These are phyloP conservation scores for Citrus australasica DNA, from an alignment of 345 rosid species.

Conservation along the genomic window DNA sequence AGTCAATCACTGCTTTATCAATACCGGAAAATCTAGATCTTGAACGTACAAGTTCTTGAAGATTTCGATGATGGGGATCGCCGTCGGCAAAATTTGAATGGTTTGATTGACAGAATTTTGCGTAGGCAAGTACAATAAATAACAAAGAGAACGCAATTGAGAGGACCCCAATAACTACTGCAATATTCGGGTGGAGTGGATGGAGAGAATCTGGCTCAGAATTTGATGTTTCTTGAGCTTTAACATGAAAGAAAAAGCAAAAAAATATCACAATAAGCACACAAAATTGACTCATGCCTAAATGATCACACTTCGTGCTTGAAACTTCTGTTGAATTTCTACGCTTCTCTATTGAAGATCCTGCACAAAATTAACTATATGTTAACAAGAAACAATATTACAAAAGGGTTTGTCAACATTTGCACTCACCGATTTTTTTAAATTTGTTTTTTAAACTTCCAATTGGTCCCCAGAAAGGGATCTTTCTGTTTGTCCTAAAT, in stretches of 20 bases:
- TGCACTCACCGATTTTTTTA: background rate
- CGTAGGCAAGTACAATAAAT: constrained; percentile 32
- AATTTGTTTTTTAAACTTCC: background rate
- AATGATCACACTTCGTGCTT: background rate
- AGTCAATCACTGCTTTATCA: constrained; percentile 30
- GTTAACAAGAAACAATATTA: background rate
- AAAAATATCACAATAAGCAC: background rate
- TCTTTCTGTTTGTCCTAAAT: background rate
- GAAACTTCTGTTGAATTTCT: constrained; percentile 1
- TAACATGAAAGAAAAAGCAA: constrained; percentile 14
- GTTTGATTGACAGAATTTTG: constrained; percentile 28
- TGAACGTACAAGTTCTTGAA: background rate
- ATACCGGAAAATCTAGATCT: constrained; percentile 39
- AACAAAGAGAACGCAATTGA: constrained; percentile 20
- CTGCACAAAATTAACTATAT: background rate
- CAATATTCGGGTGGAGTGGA: constrained; percentile 21
- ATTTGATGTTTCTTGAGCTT: constrained; percentile 9
- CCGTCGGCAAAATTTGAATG: background rate
- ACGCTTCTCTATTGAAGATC: background rate
- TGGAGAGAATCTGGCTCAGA: background rate
- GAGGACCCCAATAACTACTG: constrained; percentile 24
- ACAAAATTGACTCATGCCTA: constrained; percentile 17
- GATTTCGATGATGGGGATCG: background rate
- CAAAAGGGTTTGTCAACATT: background rate
- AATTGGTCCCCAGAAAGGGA: constrained; percentile 6